Evolutionary conservation across 495 filamentous ascomycete species (phyloP), one percentile per base, ranked within the genome.

Genomic region (Penicillium cinerascens): DNA sequence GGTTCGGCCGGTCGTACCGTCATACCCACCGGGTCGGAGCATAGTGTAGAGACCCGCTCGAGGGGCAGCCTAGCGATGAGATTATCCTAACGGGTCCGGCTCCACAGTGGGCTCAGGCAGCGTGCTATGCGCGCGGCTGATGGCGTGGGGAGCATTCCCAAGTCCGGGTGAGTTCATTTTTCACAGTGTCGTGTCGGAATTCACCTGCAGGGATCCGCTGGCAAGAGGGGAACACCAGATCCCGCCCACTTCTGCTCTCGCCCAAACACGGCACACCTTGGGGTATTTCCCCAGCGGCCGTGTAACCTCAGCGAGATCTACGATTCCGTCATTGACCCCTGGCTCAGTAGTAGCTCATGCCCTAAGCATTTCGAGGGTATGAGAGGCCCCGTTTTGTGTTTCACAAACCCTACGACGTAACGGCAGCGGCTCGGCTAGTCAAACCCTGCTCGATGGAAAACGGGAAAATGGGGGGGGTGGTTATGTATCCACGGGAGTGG

Each of bases 71-170:
- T 10, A 13, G 8, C 11, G 29, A 33, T 33, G 29, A 33, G 29
- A 33, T 33, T 8, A 33, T 33, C 29, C 10, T 33, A 33, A 41
- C 38, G 38, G 38, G 38, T 6, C 48, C 20, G 53, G 52, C 53
- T 50, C 61, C 61, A 64, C 61, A 44, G 61, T 58, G 58, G 58
- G 45, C 17, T 37, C 45, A 15, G 29, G 38, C 29, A 29, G 40
- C 21, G 38, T 23, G 22, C 42, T 55, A 64, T 64, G 61, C 61
- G 61, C 58, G 61, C 61, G 61, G 61, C 61, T 56, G 61, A 61
- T 60, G 23, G 40, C 42, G 35, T 45, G 41, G 21, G 25, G 22
- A 18, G 48, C 42, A 25, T 35, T 11, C 46, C 46, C 33, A 21
- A 27, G 21, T 47, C 27, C 25, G 16, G 29, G 17, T 35, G 16